A percentile compares a stretch with the other conserved stretches of the same genome.
Conservation (phyloP, 2,329 filamentous ascomycete species). For the Xylariales sp. region DNA sequence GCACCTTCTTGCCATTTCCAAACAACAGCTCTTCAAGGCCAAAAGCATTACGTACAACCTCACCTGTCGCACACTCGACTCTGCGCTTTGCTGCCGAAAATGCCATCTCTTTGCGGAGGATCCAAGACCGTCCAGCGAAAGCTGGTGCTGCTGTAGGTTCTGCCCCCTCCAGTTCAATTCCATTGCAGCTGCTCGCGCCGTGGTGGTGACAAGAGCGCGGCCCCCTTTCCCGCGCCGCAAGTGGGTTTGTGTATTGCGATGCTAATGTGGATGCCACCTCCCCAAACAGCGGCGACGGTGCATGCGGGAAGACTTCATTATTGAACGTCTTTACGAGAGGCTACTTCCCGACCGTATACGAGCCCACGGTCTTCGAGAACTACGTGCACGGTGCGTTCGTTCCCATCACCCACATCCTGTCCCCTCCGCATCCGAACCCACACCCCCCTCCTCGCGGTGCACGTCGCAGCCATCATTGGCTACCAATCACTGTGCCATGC, state of each 20-base stretch:
- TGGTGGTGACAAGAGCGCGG: too few species aligned
- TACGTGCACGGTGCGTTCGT: slow-evolving; percentile 81
- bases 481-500: too few species aligned
- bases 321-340: slow-evolving; percentile 98
- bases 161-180: background rate
- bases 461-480: too few species aligned
- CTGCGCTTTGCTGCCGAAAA: background rate
- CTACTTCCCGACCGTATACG: slow-evolving; percentile 98
- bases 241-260: too few species aligned
- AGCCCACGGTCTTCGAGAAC: slow-evolving; percentile 98
- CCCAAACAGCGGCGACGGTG: slow-evolving; percentile 86
- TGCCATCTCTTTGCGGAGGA: background rate
- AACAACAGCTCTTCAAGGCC: too few species aligned
- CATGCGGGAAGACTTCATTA: slow-evolving; percentile 93
- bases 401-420: background rate
- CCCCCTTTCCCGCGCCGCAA: too few species aligned
- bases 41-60: too few species aligned
- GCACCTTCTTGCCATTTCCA: too few species aligned
- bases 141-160: slow-evolving; percentile 5
- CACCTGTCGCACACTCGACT: too few species aligned
- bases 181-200: slow-evolving; percentile 26
- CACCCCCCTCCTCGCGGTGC: too few species aligned
- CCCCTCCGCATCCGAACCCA: too few species aligned
- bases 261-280: too few species aligned
- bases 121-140: slow-evolving; percentile 7